phyloP scores from a whole-genome alignment of 2,329 filamentous ascomycete species.

The Sporothrix pseudoabietina region DNA sequence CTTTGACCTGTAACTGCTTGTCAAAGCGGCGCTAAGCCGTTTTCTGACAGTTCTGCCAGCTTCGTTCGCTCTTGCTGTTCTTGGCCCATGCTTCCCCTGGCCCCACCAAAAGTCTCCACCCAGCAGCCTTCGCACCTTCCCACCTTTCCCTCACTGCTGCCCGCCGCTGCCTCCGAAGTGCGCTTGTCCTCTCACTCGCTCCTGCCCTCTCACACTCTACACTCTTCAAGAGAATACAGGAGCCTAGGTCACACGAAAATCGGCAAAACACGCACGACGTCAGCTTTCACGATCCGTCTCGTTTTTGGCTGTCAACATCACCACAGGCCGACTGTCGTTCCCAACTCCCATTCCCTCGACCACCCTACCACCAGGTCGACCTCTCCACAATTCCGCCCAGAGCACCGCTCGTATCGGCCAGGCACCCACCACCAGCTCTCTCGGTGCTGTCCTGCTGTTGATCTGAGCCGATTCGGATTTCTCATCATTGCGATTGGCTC shows the following conservation, averaged over 20 bases:
- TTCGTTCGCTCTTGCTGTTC: background rate
- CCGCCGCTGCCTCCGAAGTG: conserved; percentile 23
- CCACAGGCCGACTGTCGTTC: background rate
- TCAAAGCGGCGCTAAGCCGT: conserved; percentile 15
- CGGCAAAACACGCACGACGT: conserved; percentile 20
- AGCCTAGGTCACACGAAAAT: conserved; percentile 18
- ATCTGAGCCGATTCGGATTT: conserved; percentile 11
- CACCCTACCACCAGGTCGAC: background rate
- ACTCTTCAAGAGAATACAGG: background rate
- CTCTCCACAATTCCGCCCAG: background rate
- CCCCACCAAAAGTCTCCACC: conserved; percentile 22
- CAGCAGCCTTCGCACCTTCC: conserved; percentile 9
- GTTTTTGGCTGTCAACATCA: conserved; percentile 1
- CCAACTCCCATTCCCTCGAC: background rate
- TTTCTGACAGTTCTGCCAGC: conserved; percentile 19
- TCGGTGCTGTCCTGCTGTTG: background rate
- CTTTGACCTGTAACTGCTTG: background rate
- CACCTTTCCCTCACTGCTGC: background rate
- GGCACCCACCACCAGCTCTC: background rate
- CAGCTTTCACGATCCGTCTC: conserved; percentile 12
- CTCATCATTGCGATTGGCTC: background rate
- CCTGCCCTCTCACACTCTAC: background rate
- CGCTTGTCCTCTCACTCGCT: conserved; percentile 23
- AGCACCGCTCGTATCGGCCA: background rate
- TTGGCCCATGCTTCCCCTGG: conserved; percentile 14